phyloP scores from a whole-genome alignment of 2,329 filamentous ascomycete species.

The Xylariomycetidae sp. region DNA sequence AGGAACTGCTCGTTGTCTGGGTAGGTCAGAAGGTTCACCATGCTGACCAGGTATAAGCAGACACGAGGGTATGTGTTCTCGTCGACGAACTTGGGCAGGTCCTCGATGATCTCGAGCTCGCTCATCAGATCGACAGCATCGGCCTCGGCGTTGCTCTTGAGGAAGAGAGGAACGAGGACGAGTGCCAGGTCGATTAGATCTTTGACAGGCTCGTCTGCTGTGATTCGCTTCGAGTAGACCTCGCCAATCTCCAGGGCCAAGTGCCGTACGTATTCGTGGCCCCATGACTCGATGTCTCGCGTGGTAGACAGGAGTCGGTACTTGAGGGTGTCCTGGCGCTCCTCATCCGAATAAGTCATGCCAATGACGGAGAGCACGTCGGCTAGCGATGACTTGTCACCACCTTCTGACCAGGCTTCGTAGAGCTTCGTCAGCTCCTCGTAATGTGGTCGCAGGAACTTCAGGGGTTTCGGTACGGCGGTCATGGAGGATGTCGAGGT shows the following conservation, averaged over 20 bases:
- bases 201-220: slow-evolving; percentile 74
- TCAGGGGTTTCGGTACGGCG: slow-evolving; percentile 94
- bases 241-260: slow-evolving; percentile 92
- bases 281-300: slow-evolving; percentile 93
- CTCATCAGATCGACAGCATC: slow-evolving; percentile 96
- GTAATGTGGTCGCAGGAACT: slow-evolving; percentile 96
- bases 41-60: slow-evolving; percentile 97
- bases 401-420: slow-evolving; percentile 78
- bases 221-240: slow-evolving; percentile 82
- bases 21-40: slow-evolving; percentile 96
- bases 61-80: slow-evolving; percentile 90
- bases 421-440: slow-evolving; percentile 81
- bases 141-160: slow-evolving; percentile 95
- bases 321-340: slow-evolving; percentile 91
- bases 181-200: slow-evolving; percentile 83
- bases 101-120: slow-evolving; percentile 94
- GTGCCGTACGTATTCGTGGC: slow-evolving; percentile 96
- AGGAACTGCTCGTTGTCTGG: slow-evolving; percentile 97
- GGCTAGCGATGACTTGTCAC: slow-evolving; percentile 83
- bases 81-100: slow-evolving; percentile 83
- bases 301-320: slow-evolving; percentile 86
- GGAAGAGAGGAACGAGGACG: slow-evolving; percentile 84
- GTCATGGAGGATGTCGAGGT: slow-evolving; percentile 99
- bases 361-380: slow-evolving; percentile 96
- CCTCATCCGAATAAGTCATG: slow-evolving; percentile 98